Percentiles rank a stretch among this genome's conserved stretches.
Conservation (phyloP, 2,329 filamentous ascomycete genomes). For the Talaromyces sp. region DNA sequence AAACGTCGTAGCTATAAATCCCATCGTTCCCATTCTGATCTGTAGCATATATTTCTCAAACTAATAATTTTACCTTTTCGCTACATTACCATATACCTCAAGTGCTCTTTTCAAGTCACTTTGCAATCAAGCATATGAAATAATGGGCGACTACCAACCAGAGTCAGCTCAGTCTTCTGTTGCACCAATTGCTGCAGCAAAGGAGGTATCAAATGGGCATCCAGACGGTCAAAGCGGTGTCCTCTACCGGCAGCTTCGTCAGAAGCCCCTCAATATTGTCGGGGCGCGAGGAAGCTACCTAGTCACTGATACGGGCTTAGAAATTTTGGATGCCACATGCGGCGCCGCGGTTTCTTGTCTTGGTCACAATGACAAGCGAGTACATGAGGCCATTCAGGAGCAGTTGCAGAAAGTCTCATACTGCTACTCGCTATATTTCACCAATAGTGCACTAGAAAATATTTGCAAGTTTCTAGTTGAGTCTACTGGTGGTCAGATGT, state of each 20-base stretch:
- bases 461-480: constrained; percentile 52
- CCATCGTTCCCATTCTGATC: no score
- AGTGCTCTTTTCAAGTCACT: no score
- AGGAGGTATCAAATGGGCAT: neutral
- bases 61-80: neutral
- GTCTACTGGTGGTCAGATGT: constrained; percentile 56
- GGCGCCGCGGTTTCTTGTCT: constrained; percentile 74
- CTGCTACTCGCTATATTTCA: constrained; percentile 60
- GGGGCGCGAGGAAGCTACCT: constrained; percentile 53
- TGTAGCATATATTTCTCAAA: no score
- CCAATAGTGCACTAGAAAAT: constrained; percentile 54
- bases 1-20: no score
- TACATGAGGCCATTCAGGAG: constrained; percentile 60
- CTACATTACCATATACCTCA: no score
- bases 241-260: constrained; percentile 54
- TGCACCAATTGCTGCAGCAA: neutral
- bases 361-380: constrained; percentile 65
- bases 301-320: constrained; percentile 52
- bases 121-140: neutral
- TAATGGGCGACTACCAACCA: constrained; percentile 26
- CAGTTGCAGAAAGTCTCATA: constrained; percentile 64
- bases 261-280: constrained; percentile 47
- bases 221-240: constrained; percentile 33
- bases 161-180: neutral
- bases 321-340: constrained; percentile 69